Base-by-base conservation (phyloP, 352 stramenopile species). In the Phytophthora nicotianae region DNA sequence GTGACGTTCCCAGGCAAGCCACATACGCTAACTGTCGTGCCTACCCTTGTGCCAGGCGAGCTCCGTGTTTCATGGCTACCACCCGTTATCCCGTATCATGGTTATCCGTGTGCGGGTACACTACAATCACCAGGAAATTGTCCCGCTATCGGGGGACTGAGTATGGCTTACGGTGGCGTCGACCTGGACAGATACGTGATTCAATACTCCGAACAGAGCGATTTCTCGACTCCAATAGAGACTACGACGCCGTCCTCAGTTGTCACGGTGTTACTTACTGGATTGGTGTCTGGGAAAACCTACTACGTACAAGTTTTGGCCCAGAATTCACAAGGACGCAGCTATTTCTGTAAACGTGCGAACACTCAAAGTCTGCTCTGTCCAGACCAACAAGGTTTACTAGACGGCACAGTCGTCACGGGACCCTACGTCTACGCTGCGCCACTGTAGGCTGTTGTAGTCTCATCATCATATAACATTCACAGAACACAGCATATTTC, bases 161-260 rank as follows among this genome's bases (percentile, higher is more conserved):
- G 97, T 68, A 89, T 94, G 29, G 93, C 94, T 11, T 90, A 94
- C 65, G 95, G 94, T 19, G 97, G 96, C 42, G 86, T 87, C 27
- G 75, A 73, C 19, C 86, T 99, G 23, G 77, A 86, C 59, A 81
- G 83, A 19, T 99, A 98, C 75, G 49, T 97, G 2, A 88, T 99
- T 13, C 94, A 99, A 68, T 98, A 91, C 86, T 73, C 77, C 0
- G 70, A 79, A 32, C 77, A 54, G n/a, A 82, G 65, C 38, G 70
- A 77, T 35, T 97, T 98, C 50, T 83, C 75, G 7, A 79, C 79
- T 54, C 72, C 74, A 27, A 86, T 83, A 42, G 91, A 92, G 64
- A 87, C 76, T 21, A 83, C 86, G 5, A 65, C 62, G 1, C 19
- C 55, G 4, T 33, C 32, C 16, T 51, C 51, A 17, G 40, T 59